Evolutionary conservation across 2,329 filamentous ascomycete genomes (phyloP), one percentile per base, ranked within the genome.

Genomic region (Eutypa lata): DNA sequence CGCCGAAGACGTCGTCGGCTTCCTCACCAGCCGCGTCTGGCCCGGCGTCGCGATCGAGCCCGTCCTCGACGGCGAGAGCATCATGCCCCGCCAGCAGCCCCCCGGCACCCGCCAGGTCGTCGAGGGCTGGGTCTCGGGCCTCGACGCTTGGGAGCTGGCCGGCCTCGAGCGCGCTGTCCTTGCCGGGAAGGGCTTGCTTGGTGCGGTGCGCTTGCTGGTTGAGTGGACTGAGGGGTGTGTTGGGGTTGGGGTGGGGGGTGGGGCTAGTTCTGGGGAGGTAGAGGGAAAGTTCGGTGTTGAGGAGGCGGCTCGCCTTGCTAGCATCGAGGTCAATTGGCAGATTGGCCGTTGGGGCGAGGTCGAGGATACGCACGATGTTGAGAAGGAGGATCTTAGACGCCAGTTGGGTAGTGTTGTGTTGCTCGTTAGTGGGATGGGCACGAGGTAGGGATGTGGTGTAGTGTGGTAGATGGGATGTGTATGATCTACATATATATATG

Each of bases 331-430:
- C 16, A 80, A 84, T 58, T 97, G 91, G 87, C 94, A 99, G 80
- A 95, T 87, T 1, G 76, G 82, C 26, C 86, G 89, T 72, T 97
- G 94, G 93, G 94, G 94, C 8, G 92, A 96, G 76, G 94, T 99
- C 1, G 94, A 99, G 70, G 92, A 99, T 72, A 96, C 92, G 26
- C 94, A 99, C 73, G 94, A 99, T 76, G 94, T 99, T 1, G 89
- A 96, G 64, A 89, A 87, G 71, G 93, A 96, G 71, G 94, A 99
- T 71, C 62, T 97, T 59, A 82, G 84, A 67, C 81, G 93, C 64
- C 94, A 97, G 74, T 74, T 97, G 54, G 94, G 93, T 14, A 95
- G 91, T 68, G 89, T 91, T 11, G 80, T 96, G 16, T 68, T 97
- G 65, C 74, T 97, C 48, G 88, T 97, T 10, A 86, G 83, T 52